Percentiles rank a stretch among this genome's conserved stretches.
These are phyloP conservation scores for Pyrus hybrid DNA, from an alignment of 331 rosid species.

Conservation along the genomic window DNA sequence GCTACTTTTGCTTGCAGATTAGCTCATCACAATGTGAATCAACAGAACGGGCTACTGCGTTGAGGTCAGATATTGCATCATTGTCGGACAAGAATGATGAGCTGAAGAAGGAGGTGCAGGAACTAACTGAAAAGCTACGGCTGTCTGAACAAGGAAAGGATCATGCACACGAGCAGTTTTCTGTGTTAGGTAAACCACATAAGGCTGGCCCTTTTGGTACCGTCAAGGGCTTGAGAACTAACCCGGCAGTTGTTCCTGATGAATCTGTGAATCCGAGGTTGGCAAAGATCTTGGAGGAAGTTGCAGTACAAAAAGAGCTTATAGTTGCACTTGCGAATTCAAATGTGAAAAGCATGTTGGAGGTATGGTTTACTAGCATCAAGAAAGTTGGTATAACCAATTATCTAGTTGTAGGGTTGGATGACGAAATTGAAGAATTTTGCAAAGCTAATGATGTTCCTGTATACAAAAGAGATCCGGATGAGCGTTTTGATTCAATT, in stretches of 20 bases:
- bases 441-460: constrained; percentile 60
- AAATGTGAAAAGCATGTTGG: constrained; percentile 73
- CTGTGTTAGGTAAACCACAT: constrained; percentile 37
- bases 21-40: constrained; percentile 49
- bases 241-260: constrained; percentile 69
- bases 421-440: constrained; percentile 44
- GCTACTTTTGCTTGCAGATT: constrained; percentile 24
- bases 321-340: constrained; percentile 80
- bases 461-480: constrained; percentile 76
- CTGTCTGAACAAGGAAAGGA: constrained; percentile 59
- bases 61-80: constrained; percentile 42
- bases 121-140: constrained; percentile 50
- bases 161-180: constrained; percentile 67
- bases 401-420: constrained; percentile 72
- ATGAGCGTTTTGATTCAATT: constrained; percentile 51
- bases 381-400: constrained; percentile 66
- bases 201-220: constrained; percentile 89
- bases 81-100: constrained; percentile 40
- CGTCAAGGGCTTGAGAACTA: constrained; percentile 75
- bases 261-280: constrained; percentile 85
- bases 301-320: constrained; percentile 56
- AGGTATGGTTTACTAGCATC: constrained; percentile 63
- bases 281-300: constrained; percentile 58
- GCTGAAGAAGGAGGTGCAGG: constrained; percentile 44
- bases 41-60: constrained; percentile 30